Evolutionary conservation across 371 early-diverging fungal genomes (phyloP).

Genomic region (Polyrhizophydium stewartii): DNA sequence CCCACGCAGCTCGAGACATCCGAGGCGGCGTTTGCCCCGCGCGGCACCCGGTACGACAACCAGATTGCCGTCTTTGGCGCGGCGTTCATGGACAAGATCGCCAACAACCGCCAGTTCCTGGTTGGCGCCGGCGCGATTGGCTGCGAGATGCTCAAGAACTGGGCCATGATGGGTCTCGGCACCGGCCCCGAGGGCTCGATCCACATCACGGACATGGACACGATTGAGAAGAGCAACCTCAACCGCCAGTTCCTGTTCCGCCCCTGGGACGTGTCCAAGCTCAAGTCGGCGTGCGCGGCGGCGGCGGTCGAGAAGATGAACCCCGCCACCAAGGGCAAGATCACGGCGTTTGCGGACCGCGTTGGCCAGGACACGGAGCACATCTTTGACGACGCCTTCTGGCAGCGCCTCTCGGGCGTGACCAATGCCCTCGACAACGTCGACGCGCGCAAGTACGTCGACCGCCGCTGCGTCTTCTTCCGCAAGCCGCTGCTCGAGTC

Average conservation of each 20-base stretch:
- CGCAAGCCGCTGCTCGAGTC: conserved; percentile 96
- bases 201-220: conserved; percentile 99
- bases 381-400: conserved; percentile 95
- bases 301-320: conserved; percentile 93
- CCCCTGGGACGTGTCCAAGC: conserved; percentile 84
- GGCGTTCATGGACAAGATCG: conserved; percentile 84
- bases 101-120: conserved; percentile 88
- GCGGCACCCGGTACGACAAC: conserved; percentile 88
- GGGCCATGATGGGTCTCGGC: conserved; percentile 97
- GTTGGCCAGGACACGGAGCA: conserved; percentile 97
- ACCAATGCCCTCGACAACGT: conserved; percentile 99
- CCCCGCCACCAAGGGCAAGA: conserved; percentile 75
- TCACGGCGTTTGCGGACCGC: conserved; percentile 87
- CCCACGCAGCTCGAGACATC: conserved; percentile 57
- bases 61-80: conserved; percentile 95
- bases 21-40: conserved; percentile 71
- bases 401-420: conserved; percentile 83
- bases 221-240: conserved; percentile 96
- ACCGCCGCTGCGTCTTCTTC: conserved; percentile 95
- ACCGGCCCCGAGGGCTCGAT: conserved; percentile 81
- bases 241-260: conserved; percentile 99
- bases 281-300: conserved; percentile 95
- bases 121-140: conserved; percentile 99
- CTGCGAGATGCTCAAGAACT: conserved; percentile 99
- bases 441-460: conserved; percentile 98